Percentiles rank a stretch among this genome's conserved stretches.
These are phyloP conservation scores for Penicillium frequentans DNA, from an alignment of 2,329 filamentous ascomycete genomes.

Conservation along the genomic window DNA sequence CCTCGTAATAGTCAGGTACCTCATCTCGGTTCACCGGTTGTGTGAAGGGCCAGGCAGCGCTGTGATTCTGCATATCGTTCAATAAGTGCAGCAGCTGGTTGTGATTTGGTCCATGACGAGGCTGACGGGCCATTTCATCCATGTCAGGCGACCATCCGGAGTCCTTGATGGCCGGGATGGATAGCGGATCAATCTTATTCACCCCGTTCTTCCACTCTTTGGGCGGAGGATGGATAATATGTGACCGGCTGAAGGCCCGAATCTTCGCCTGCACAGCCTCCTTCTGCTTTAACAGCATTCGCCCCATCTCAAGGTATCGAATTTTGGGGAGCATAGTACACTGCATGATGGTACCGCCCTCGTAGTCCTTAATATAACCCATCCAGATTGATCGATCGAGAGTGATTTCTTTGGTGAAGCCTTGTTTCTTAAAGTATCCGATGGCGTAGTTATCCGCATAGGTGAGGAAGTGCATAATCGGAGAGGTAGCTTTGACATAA, in stretches of 20 bases:
- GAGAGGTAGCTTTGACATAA: conserved; percentile 94
- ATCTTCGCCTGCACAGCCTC: conserved; percentile 95
- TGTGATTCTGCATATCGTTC: conserved; percentile 93
- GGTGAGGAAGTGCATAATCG: conserved; percentile 98
- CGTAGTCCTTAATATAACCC: conserved; percentile 99
- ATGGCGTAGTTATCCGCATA: conserved; percentile 99
- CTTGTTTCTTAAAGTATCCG: conserved; percentile 98
- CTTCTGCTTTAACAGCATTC: conserved; percentile 97
- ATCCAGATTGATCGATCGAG: conserved; percentile 91
- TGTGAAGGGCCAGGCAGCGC: conserved; percentile 90
- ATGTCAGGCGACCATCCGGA: conserved; percentile 97
- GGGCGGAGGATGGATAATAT: conserved; percentile 82
- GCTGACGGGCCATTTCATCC: conserved; percentile 93
- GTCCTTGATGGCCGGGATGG: conserved; percentile 82
- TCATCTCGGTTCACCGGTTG: conserved; percentile 93
- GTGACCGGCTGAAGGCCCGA: conserved; percentile 81
- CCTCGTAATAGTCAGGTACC: conserved; percentile 97
- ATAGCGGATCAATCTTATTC: conserved; percentile 76
- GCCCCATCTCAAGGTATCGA: conserved; percentile 86
- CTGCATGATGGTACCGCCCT: conserved; percentile 99
- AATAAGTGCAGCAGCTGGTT: conserved; percentile 89
- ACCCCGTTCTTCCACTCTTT: conserved; percentile 79
- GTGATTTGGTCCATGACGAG: conserved; percentile 94
- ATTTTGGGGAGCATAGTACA: conserved; percentile 95
- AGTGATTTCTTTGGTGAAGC: conserved; percentile 97